phyloP scores from a whole-genome alignment of 805 yeast species.

The Yamadazyma takamatsuzukensis region DNA sequence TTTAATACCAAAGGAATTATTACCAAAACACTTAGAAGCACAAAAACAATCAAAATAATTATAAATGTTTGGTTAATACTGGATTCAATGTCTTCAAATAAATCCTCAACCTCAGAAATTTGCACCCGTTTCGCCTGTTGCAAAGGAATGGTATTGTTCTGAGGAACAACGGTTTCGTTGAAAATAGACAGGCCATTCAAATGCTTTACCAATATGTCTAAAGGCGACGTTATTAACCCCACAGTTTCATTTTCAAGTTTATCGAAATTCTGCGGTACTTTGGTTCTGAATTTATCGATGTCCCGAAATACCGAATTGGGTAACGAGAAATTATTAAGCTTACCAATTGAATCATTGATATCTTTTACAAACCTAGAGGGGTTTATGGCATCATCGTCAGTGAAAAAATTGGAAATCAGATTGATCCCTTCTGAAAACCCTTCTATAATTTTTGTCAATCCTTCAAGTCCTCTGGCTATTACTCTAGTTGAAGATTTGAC shows the following conservation, averaged over 20 bases:
- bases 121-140: background rate
- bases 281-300: constrained; percentile 44
- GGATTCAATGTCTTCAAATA: constrained; percentile 28
- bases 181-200: constrained; percentile 4
- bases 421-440: constrained; percentile 9
- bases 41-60: constrained; percentile 31
- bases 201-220: constrained; percentile 2
- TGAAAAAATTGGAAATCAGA: constrained; percentile 40
- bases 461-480: constrained; percentile 8
- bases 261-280: constrained; percentile 64
- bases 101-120: constrained; percentile 27
- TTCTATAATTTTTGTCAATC: constrained; percentile 3
- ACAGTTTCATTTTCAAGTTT: constrained; percentile 60
- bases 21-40: constrained; percentile 32
- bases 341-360: constrained; percentile 56
- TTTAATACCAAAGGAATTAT: constrained; percentile 42
- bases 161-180: constrained; percentile 1
- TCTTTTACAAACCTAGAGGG: constrained; percentile 34
- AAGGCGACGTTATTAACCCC: constrained; percentile 54
- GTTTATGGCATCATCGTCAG: constrained; percentile 26
- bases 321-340: constrained; percentile 56
- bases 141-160: background rate
- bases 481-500: constrained; percentile 35
- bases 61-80: constrained; percentile 33
- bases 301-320: constrained; percentile 61